Percentiles rank a stretch among this genome's conserved stretches.
phyloP scores from a whole-genome alignment of 1,284 basidiomycete genomes.

The Melanopsichium pennsylvanicum region DNA sequence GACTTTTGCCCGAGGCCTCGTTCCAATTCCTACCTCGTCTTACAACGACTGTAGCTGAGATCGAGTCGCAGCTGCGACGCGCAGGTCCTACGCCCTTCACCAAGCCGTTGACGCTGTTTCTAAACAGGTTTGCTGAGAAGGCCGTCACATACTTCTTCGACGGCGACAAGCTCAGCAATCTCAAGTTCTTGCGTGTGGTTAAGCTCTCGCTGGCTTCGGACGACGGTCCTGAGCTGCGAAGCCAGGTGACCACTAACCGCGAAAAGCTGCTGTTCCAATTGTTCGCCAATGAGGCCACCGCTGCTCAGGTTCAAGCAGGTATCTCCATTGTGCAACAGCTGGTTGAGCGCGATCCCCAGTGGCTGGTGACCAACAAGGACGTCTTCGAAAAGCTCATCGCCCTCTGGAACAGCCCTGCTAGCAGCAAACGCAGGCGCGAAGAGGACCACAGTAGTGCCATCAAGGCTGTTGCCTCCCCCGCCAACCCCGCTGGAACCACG shows the following conservation, averaged over 20 bases:
- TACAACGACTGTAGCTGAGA: conserved; percentile 87
- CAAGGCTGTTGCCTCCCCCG: conserved; percentile 29
- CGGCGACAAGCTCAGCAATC: conserved; percentile 73
- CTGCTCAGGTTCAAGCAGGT: conserved; percentile 62
- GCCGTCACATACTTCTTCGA: conserved; percentile 82
- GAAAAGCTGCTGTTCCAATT: conserved; percentile 53
- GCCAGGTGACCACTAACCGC: conserved; percentile 39
- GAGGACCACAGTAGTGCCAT: conserved; percentile 43
- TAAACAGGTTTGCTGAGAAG: conserved; percentile 87
- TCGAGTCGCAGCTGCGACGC: conserved; percentile 89
- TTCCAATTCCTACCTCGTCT: conserved; percentile 90
- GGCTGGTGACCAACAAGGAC: conserved; percentile 71
- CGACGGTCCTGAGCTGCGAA: conserved; percentile 52
- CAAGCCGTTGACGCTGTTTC: conserved; percentile 86
- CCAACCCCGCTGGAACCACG: conserved; percentile 1
- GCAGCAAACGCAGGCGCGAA: conserved; percentile 47
- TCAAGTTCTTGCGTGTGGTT: conserved; percentile 56
- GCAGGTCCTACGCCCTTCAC: conserved; percentile 91
- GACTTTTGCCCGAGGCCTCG: conserved; percentile 84
- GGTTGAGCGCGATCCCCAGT: conserved; percentile 73
- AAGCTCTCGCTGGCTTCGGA: conserved; percentile 57
- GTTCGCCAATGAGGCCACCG: conserved; percentile 44
- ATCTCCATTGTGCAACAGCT: conserved; percentile 82
- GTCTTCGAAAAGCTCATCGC: conserved; percentile 64
- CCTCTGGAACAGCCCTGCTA: conserved; percentile 64